These are phyloP conservation scores for Syncephalastrum monosporum DNA, from an alignment of 371 early-diverging fungal genomes.

Conservation along the genomic window DNA sequence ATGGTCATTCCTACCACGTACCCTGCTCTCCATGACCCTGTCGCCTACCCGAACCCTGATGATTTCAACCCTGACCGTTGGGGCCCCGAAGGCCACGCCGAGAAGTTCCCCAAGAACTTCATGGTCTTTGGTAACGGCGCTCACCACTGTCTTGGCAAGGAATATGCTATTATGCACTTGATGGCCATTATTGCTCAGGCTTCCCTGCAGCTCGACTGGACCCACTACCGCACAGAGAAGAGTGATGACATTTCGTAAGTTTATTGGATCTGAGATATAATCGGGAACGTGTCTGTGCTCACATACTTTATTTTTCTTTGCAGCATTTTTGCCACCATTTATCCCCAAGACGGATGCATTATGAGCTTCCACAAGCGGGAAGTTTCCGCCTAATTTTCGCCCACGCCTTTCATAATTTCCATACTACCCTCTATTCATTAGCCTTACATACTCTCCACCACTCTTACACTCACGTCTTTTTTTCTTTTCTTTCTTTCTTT, in stretches of 20 bases:
- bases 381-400: slow-evolving; percentile 8
- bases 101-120: slow-evolving; percentile 39
- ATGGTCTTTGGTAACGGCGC: slow-evolving; percentile 49
- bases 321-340: slow-evolving; percentile 53
- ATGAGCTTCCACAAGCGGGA: slow-evolving; percentile 49
- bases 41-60: slow-evolving; percentile 41
- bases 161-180: slow-evolving; percentile 42
- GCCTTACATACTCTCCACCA: no score
- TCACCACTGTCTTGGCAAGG: slow-evolving; percentile 44
- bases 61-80: slow-evolving; percentile 41
- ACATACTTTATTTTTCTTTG: background rate
- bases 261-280: background rate
- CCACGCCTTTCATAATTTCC: background rate
- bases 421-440: no score
- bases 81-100: slow-evolving; percentile 38
- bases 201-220: slow-evolving; percentile 34
- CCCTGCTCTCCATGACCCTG: slow-evolving; percentile 43
- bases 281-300: no score
- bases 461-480: no score
- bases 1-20: slow-evolving; percentile 48
- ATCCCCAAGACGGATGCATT: slow-evolving; percentile 53
- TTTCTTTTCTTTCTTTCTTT: no score
- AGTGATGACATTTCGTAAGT: slow-evolving; percentile 50
- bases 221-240: slow-evolving; percentile 38
- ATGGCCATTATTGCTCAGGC: slow-evolving; percentile 45